Evolutionary conservation across 768 basidiomycete species (phyloP).

Genomic region (Hygrocybe coccinea): DNA sequence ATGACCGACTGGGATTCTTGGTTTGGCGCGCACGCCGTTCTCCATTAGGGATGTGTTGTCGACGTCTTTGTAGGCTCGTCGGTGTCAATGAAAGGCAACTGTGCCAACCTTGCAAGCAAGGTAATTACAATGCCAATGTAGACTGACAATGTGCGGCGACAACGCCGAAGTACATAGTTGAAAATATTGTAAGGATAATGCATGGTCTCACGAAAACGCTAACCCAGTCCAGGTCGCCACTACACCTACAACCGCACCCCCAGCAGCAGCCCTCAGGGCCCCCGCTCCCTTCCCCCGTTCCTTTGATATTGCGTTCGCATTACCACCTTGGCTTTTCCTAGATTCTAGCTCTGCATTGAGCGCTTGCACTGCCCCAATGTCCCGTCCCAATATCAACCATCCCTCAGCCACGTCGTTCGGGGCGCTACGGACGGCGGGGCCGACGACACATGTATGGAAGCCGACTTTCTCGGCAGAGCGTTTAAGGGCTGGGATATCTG

Average conservation of each 20-base stretch:
- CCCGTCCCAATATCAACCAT: conserved; percentile 52
- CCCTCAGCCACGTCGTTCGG: conserved; percentile 34
- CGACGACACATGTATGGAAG: conserved; percentile 41
- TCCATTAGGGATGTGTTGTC: no score
- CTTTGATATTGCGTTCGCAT: conserved; percentile 15
- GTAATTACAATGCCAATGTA: no score
- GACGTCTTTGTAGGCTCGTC: no score
- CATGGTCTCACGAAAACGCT: conserved; percentile 36
- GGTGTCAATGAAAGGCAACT: no score
- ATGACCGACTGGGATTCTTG: no score
- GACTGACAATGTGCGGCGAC: no score
- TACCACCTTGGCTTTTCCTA: not conserved
- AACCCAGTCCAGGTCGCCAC: conserved; percentile 57
- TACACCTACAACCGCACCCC: conserved; percentile 57
- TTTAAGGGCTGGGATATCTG: conserved; percentile 40
- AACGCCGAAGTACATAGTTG: no score
- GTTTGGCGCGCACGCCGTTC: no score
- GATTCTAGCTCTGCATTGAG: conserved; percentile 33
- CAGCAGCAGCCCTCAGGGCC: conserved; percentile 42
- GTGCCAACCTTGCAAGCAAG: no score
- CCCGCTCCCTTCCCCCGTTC: conserved; percentile 6
- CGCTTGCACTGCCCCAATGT: conserved; percentile 42
- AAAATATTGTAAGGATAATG: not conserved
- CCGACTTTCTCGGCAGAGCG: conserved; percentile 40
- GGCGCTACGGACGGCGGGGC: conserved; percentile 11